phyloP scores from a whole-genome alignment of 2,329 filamentous ascomycete species.

The Rutstroemia sp. region DNA sequence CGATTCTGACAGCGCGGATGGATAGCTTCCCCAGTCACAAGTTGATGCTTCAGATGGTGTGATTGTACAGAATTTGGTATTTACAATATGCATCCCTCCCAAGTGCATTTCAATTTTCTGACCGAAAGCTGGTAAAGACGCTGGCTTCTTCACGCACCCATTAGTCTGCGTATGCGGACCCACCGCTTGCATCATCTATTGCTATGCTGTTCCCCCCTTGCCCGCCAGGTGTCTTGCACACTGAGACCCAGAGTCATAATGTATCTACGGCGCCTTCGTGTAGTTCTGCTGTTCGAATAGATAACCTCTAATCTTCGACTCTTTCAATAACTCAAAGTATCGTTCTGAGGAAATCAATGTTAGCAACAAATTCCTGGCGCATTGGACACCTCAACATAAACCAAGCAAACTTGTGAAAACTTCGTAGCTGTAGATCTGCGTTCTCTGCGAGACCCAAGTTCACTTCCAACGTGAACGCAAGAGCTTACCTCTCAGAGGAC shows the following conservation, averaged over 20 bases:
- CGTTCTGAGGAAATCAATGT: slow-evolving; percentile 46
- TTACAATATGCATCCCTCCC: neutral
- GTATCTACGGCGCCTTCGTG: slow-evolving; percentile 39
- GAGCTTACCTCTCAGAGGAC: slow-evolving; percentile 66
- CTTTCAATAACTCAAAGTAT: slow-evolving; percentile 71
- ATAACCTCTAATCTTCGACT: slow-evolving; percentile 71
- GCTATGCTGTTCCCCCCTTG: neutral
- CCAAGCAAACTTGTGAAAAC: neutral
- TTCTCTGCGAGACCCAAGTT: no score
- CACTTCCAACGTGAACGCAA: neutral
- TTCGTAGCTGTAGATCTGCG: no score
- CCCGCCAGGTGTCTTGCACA: neutral
- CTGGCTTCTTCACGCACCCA: neutral
- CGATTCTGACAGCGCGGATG: no score
- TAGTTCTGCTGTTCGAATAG: slow-evolving; percentile 77
- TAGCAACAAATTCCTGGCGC: neutral
- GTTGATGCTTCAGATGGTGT: neutral
- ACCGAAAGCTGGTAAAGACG: neutral
- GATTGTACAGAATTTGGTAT: slow-evolving; percentile 8
- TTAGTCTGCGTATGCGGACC: no score
- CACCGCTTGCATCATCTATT: neutral
- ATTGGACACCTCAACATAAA: no score
- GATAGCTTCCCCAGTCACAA: neutral
- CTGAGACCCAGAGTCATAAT: neutral
- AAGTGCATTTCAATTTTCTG: no score